Evolutionary conservation across 148 eudicot species (phyloP).

Genomic region (Agrostemma githago): DNA sequence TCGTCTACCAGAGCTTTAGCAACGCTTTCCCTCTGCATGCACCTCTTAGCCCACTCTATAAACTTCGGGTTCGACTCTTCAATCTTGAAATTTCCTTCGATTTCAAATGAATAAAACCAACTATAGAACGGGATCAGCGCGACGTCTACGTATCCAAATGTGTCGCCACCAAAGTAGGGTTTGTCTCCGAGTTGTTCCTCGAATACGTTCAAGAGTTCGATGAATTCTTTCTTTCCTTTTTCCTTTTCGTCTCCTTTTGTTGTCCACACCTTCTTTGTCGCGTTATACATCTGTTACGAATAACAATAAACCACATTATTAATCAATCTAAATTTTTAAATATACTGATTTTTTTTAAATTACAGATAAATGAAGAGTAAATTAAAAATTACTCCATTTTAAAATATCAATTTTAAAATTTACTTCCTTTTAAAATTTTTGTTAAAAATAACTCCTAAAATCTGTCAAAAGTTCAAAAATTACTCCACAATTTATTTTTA

Average conservation of each 20-base stretch:
- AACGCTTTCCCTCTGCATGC: conserved; percentile 19
- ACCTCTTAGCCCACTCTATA: too few species aligned
- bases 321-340: too few species aligned
- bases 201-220: conserved; percentile 26
- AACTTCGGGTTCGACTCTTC: conserved; percentile 6
- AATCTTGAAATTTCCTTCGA: conserved; percentile 26
- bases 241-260: conserved; percentile 40
- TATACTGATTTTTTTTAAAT: too few species aligned
- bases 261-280: conserved; percentile 21
- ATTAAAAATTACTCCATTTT: too few species aligned
- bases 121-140: neutral
- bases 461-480: too few species aligned
- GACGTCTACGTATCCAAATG: conserved; percentile 33
- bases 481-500: too few species aligned
- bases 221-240: conserved; percentile 23
- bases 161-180: conserved; percentile 26
- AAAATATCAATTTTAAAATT: too few species aligned
- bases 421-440: too few species aligned
- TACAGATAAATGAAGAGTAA: too few species aligned
- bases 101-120: conserved; percentile 41
- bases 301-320: too few species aligned
- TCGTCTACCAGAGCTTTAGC: conserved; percentile 29
- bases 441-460: too few species aligned
- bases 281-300: conserved; percentile 20
- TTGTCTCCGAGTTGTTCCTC: conserved; percentile 41